A percentile compares a stretch with the other conserved stretches of the same genome.
Evolutionary conservation across 768 basidiomycete species (phyloP).

Genomic region (Lentinus brumalis): DNA sequence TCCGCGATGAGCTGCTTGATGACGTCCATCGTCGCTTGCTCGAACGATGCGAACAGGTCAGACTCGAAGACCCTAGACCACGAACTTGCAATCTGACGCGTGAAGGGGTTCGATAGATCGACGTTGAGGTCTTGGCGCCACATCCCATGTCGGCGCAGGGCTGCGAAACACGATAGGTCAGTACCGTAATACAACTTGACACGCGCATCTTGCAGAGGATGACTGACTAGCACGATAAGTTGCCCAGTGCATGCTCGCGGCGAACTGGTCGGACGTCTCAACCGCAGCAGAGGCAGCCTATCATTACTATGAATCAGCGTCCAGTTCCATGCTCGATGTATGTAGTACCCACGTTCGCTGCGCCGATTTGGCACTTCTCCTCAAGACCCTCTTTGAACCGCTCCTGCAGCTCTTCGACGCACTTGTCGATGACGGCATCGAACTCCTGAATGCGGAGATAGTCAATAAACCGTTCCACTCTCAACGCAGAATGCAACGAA

Average conservation of each 20-base stretch:
- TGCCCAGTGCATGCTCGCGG: conserved; percentile 57
- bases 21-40: conserved; percentile 36
- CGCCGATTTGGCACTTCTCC: conserved; percentile 56
- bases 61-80: conserved; percentile 65
- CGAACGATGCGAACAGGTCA: conserved; percentile 54
- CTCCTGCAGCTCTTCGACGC: conserved; percentile 48
- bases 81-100: conserved; percentile 55
- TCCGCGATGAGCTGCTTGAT: conserved; percentile 52
- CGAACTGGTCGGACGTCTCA: conserved; percentile 50
- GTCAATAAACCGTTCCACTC: neutral
- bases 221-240: conserved; percentile 59
- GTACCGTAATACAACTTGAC: neutral
- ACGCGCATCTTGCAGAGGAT: neutral
- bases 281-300: conserved; percentile 48
- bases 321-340: neutral
- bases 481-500: neutral
- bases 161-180: conserved; percentile 13
- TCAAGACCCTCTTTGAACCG: conserved; percentile 57
- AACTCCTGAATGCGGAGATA: conserved; percentile 45
- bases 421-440: conserved; percentile 42
- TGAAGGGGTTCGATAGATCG: conserved; percentile 59
- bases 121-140: conserved; percentile 64
- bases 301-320: neutral
- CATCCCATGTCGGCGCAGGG: conserved; percentile 55
- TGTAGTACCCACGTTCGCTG: conserved; percentile 44